Percentiles rank a stretch among this genome's conserved stretches.
Conservation (phyloP, 1,284 basidiomycete species). For the Cutaneotrichosporon cutaneum region DNA sequence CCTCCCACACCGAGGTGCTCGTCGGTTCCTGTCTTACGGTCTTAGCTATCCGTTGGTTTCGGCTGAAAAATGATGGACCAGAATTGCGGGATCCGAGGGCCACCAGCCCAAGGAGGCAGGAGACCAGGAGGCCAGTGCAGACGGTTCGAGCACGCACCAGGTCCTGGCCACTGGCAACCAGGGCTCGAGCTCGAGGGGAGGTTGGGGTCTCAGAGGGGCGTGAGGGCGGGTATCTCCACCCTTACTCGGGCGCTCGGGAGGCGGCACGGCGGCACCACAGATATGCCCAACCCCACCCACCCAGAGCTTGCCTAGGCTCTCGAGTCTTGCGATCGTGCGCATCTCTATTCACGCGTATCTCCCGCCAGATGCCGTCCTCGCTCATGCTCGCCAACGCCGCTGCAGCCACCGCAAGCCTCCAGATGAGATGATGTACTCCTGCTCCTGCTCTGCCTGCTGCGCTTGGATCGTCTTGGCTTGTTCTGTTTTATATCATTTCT, state of each 20-base stretch:
- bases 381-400: background rate
- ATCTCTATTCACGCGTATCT: constrained; percentile 4
- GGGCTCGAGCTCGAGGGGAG: background rate
- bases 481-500: background rate
- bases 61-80: background rate
- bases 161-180: background rate
- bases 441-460: background rate
- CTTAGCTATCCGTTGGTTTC: background rate
- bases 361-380: background rate
- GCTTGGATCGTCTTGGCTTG: background rate
- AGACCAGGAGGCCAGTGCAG: too few relatives aligned
- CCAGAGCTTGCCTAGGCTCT: background rate
- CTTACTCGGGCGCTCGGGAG: constrained; percentile 10
- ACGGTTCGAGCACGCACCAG: background rate
- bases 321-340: background rate
- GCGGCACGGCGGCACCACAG: constrained; percentile 1
- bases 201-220: background rate
- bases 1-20: too few relatives aligned
- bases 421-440: constrained; percentile 9
- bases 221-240: constrained; percentile 10
- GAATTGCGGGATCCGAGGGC: constrained; percentile 1
- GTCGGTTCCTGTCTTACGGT: too few relatives aligned
- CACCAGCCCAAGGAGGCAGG: background rate
- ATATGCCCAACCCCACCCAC: background rate
- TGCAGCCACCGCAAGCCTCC: background rate